These are phyloP conservation scores for Daldinia vernicosa DNA, from an alignment of 495 filamentous ascomycete genomes.

Conservation along the genomic window DNA sequence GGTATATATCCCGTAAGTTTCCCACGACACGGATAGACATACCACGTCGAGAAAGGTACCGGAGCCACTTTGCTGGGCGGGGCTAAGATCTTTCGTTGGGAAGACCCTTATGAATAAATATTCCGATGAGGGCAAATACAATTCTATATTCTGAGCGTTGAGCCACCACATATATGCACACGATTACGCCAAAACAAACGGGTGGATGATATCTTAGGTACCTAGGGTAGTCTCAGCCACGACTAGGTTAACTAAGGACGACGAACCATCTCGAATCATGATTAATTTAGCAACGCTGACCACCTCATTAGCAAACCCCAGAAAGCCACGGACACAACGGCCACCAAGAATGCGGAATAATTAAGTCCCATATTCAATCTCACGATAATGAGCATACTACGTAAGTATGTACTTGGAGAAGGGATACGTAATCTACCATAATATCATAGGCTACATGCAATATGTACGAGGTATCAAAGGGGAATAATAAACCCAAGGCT, in stretches of 20 bases:
- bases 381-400: constrained; percentile 18
- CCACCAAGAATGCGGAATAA: constrained; percentile 10
- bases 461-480: constrained; percentile 23
- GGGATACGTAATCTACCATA: constrained; percentile 21
- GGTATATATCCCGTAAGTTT: not conserved
- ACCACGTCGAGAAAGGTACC: not conserved
- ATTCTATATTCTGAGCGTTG: not conserved
- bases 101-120: not conserved
- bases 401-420: constrained; percentile 8
- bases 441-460: constrained; percentile 28
- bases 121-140: not conserved
- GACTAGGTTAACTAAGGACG: not conserved
- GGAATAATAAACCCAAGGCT: constrained; percentile 36
- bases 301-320: constrained; percentile 10
- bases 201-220: not conserved
- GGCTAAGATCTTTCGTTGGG: not conserved
- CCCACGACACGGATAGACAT: not conserved
- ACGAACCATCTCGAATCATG: constrained; percentile 10
- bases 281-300: constrained; percentile 10
- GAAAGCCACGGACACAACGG: constrained; percentile 18
- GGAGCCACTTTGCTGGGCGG: not conserved
- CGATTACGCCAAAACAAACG: not conserved
- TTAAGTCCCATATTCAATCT: constrained; percentile 28
- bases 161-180: not conserved
- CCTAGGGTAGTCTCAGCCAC: not conserved